phyloP scores from a whole-genome alignment of 805 yeast genomes.

The Barnettozyma wickerhamii region DNA sequence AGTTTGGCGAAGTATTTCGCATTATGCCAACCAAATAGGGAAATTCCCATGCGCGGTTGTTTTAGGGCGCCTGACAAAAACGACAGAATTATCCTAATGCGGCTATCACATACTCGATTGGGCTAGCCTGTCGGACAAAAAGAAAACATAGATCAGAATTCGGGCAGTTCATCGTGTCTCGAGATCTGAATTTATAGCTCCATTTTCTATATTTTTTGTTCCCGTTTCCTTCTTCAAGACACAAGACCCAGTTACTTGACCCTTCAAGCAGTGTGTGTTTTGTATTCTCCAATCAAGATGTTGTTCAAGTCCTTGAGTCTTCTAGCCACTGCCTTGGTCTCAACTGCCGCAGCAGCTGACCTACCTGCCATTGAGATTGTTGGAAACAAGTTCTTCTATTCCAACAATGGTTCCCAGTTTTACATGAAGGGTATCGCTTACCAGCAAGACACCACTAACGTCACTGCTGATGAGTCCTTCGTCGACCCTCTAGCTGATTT shows the following conservation, averaged over 20 bases:
- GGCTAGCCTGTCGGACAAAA: background rate
- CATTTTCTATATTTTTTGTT: too few relatives aligned
- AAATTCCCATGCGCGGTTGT: background rate
- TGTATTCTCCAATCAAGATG: slow-evolving; percentile 22
- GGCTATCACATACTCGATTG: background rate
- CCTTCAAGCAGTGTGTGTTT: background rate
- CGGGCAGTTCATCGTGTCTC: background rate
- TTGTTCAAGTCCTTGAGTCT: slow-evolving; percentile 29
- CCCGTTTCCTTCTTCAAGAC: background rate
- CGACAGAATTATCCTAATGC: background rate
- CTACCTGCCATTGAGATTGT: slow-evolving; percentile 65
- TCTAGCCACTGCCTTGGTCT: slow-evolving; percentile 33
- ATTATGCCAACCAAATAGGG: background rate
- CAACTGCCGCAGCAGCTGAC: slow-evolving; percentile 35
- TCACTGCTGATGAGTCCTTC: slow-evolving; percentile 42
- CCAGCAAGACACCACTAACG: slow-evolving; percentile 60
- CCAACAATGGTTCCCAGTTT: slow-evolving; percentile 77
- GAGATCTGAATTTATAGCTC: too few relatives aligned
- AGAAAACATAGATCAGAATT: background rate
- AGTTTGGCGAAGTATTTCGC: background rate
- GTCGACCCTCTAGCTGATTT: slow-evolving; percentile 70
- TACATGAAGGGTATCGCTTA: slow-evolving; percentile 77
- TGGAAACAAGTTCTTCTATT: slow-evolving; percentile 74
- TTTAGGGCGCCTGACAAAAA: background rate
- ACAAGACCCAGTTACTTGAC: background rate